Evolutionary conservation across 176 grass and related monocot genomes (phyloP).

Genomic region (Carex kokanica): DNA sequence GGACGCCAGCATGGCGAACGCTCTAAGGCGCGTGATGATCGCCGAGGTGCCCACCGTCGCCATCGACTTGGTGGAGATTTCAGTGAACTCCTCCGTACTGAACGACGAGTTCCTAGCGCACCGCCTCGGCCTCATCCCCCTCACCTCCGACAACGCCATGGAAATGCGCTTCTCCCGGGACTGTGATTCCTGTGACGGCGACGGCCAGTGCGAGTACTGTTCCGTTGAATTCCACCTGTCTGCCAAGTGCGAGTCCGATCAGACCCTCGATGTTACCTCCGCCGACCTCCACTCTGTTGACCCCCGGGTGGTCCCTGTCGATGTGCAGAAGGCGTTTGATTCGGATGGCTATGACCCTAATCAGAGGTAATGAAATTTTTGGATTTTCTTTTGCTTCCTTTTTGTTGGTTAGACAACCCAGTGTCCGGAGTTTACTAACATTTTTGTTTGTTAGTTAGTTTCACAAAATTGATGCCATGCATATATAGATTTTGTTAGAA

Average conservation of each 20-base stretch:
- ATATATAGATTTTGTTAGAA: no score
- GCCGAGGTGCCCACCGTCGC: slow-evolving; percentile 91
- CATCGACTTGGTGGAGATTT: slow-evolving; percentile 93
- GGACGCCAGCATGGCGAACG: slow-evolving; percentile 92
- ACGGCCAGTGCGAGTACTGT: slow-evolving; percentile 86
- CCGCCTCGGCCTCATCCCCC: slow-evolving; percentile 88
- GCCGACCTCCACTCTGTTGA: slow-evolving; percentile 59
- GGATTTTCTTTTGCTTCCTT: neutral
- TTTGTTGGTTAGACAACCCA: neutral
- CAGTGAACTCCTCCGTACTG: slow-evolving; percentile 88
- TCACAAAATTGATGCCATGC: neutral
- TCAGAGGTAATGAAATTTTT: slow-evolving; percentile 36
- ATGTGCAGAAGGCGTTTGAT: slow-evolving; percentile 38
- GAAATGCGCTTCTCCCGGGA: slow-evolving; percentile 94
- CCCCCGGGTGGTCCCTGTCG: slow-evolving; percentile 60
- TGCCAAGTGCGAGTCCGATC: slow-evolving; percentile 68
- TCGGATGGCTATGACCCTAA: slow-evolving; percentile 36
- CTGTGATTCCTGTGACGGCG: slow-evolving; percentile 88
- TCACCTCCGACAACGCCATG: slow-evolving; percentile 81
- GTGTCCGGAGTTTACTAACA: neutral
- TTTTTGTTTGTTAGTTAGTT: neutral
- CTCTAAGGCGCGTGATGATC: slow-evolving; percentile 90
- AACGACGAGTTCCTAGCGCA: slow-evolving; percentile 98
- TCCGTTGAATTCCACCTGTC: slow-evolving; percentile 86
- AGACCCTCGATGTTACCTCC: slow-evolving; percentile 90